phyloP scores from a whole-genome alignment of 2,329 filamentous ascomycete genomes.

The Tolypocladium album region DNA sequence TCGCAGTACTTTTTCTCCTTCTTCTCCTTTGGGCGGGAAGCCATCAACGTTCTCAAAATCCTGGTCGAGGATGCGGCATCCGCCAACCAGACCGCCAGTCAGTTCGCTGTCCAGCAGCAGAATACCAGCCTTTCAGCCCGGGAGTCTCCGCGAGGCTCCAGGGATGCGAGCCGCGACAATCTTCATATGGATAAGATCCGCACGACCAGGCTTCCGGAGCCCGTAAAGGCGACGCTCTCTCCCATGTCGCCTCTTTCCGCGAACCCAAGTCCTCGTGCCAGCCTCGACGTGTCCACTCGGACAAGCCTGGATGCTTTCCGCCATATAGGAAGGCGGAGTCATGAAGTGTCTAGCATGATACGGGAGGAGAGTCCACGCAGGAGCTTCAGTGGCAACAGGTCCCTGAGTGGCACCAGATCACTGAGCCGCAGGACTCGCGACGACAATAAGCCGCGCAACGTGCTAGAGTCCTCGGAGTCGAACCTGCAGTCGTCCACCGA shows the following conservation, averaged over 20 bases:
- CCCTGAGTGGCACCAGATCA: constrained; percentile 40
- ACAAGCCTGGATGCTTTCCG: constrained; percentile 44
- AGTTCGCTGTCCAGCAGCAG: constrained; percentile 7
- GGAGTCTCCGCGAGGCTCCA: constrained; percentile 14
- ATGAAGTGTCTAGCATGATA: constrained; percentile 36
- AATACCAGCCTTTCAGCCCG: constrained; percentile 5
- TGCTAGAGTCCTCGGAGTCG: constrained; percentile 60
- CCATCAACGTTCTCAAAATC: constrained; percentile 64
- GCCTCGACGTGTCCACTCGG: constrained; percentile 36
- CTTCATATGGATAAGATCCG: constrained; percentile 19
- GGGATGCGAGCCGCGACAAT: constrained; percentile 9
- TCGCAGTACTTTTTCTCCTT: constrained; percentile 89
- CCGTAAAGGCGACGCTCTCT: constrained; percentile 50
- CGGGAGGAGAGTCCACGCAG: constrained; percentile 36
- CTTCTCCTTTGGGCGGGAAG: constrained; percentile 76
- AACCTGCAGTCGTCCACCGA: constrained; percentile 62
- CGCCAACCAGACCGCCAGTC: constrained; percentile 20
- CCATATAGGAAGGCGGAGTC: constrained; percentile 35
- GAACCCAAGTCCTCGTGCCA: constrained; percentile 42
- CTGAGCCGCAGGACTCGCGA: constrained; percentile 35
- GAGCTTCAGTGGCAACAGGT: constrained; percentile 53
- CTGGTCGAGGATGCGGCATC: constrained; percentile 54
- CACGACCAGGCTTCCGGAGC: constrained; percentile 37
- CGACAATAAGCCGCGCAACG: constrained; percentile 35
- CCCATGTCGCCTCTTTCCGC: constrained; percentile 35